Evolutionary conservation across 1,139 yeast genomes (phyloP).

Genomic region (Taphrina communis): DNA sequence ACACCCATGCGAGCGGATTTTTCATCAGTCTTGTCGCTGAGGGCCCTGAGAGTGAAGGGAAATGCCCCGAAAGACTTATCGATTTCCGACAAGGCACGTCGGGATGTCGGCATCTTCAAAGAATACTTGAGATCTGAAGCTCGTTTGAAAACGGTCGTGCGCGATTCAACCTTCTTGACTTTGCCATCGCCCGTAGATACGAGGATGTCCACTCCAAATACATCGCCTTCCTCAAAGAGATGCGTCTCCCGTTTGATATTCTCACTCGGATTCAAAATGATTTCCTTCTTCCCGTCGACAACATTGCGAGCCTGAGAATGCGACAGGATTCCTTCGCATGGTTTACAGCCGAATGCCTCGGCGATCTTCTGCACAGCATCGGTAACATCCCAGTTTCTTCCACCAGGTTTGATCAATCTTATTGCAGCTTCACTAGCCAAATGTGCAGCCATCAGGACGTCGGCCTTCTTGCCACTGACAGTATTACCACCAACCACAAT

Average conservation of each 20-base stretch:
- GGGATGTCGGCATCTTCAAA: slow-evolving; percentile 75
- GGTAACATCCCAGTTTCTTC: slow-evolving; percentile 79
- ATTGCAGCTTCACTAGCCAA: slow-evolving; percentile 80
- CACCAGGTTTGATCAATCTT: slow-evolving; percentile 70
- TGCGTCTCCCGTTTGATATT: slow-evolving; percentile 66
- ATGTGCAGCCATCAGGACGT: slow-evolving; percentile 75
- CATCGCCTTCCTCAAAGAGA: slow-evolving; percentile 77
- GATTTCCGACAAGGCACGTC: slow-evolving; percentile 69
- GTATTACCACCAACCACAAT: slow-evolving; percentile 60
- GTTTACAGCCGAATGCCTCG: slow-evolving; percentile 63
- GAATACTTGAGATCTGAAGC: slow-evolving; percentile 66
- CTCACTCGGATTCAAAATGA: slow-evolving; percentile 76
- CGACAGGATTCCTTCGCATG: slow-evolving; percentile 70
- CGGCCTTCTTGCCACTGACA: slow-evolving; percentile 66
- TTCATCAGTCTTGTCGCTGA: slow-evolving; percentile 60
- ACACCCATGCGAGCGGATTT: slow-evolving; percentile 77
- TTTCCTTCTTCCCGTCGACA: slow-evolving; percentile 76
- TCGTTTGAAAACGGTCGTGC: slow-evolving; percentile 75
- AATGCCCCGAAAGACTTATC: slow-evolving; percentile 69
- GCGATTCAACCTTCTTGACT: slow-evolving; percentile 63
- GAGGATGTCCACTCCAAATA: slow-evolving; percentile 75
- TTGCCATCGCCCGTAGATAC: slow-evolving; percentile 75
- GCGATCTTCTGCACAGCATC: slow-evolving; percentile 69
- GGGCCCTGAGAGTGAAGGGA: slow-evolving; percentile 72
- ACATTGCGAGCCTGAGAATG: slow-evolving; percentile 74